phyloP scores from a whole-genome alignment of 1,139 yeast species.

The Eremothecium sinecaudum region DNA sequence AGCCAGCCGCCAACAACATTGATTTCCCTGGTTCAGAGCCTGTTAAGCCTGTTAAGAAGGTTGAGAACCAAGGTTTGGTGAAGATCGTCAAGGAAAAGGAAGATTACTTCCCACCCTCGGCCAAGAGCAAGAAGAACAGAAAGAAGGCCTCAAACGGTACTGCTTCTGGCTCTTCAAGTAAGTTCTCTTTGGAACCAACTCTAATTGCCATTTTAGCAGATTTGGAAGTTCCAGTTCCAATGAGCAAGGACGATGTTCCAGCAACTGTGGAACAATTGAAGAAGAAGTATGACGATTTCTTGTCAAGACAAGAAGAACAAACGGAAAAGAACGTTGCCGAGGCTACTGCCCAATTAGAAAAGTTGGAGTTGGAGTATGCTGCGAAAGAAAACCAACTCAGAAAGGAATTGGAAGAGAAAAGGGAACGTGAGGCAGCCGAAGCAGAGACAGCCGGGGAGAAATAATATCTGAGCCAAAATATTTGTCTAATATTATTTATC shows the following conservation, averaged over 20 bases:
- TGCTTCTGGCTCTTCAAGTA: slow-evolving; percentile 24
- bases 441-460: slow-evolving; percentile 10
- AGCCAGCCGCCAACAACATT: slow-evolving; percentile 35
- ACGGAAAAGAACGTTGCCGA: slow-evolving; percentile 65
- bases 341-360: slow-evolving; percentile 68
- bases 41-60: slow-evolving; percentile 34
- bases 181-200: slow-evolving; percentile 72
- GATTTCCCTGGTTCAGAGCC: slow-evolving; percentile 31
- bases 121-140: slow-evolving; percentile 44
- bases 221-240: slow-evolving; percentile 73
- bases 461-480: too few relatives aligned
- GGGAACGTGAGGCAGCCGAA: slow-evolving; percentile 23
- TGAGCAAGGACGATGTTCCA: slow-evolving; percentile 63
- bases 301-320: slow-evolving; percentile 70
- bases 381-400: slow-evolving; percentile 34
- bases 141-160: slow-evolving; percentile 38
- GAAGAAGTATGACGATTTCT: slow-evolving; percentile 62
- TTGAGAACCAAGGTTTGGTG: slow-evolving; percentile 55
- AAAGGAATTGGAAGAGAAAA: slow-evolving; percentile 31
- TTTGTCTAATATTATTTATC: too few relatives aligned
- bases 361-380: slow-evolving; percentile 37
- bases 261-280: slow-evolving; percentile 59
- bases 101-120: slow-evolving; percentile 35
- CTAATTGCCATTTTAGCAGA: slow-evolving; percentile 70
- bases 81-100: slow-evolving; percentile 58